phyloP scores from a whole-genome alignment of 2,329 filamentous ascomycete genomes.

The Boeremia exigua region DNA sequence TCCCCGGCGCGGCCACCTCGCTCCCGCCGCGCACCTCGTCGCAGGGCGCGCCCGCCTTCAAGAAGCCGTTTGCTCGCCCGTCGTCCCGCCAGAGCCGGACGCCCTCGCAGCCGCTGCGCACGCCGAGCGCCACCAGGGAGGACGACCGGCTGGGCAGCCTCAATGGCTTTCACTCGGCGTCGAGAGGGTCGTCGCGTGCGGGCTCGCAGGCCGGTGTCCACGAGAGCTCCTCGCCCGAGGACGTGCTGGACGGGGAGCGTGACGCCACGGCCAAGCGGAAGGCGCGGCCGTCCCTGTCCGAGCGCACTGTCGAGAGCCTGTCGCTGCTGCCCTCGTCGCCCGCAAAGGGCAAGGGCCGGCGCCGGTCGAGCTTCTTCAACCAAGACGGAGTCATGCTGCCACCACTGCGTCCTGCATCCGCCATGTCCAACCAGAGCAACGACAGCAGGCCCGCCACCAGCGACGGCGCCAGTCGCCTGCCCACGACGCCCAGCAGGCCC shows the following conservation, averaged over 20 bases:
- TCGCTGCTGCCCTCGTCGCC: constrained; percentile 80
- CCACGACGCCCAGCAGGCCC: constrained; percentile 40
- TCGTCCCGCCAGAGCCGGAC: constrained; percentile 41
- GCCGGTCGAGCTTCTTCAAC: constrained; percentile 76
- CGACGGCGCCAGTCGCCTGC: constrained; percentile 44
- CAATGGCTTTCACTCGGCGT: constrained; percentile 52
- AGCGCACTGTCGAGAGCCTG: constrained; percentile 85
- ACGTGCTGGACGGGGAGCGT: constrained; percentile 23
- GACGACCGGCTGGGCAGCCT: constrained; percentile 52
- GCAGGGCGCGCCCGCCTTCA: constrained; percentile 42
- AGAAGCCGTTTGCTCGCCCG: constrained; percentile 45
- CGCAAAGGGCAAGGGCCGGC: constrained; percentile 60
- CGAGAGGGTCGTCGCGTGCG: constrained; percentile 48
- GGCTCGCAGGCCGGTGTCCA: constrained; percentile 41
- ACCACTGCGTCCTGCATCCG: constrained; percentile 67
- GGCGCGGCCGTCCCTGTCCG: constrained; percentile 69
- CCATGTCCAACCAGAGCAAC: constrained; percentile 59
- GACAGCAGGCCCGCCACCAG: constrained; percentile 60
- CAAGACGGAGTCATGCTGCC: constrained; percentile 66
- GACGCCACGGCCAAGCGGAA: constrained; percentile 42
- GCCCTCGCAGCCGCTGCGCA: constrained; percentile 21
- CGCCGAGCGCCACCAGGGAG: constrained; percentile 24
- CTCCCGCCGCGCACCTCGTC: constrained; percentile 21
- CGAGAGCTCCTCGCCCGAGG: constrained; percentile 35
- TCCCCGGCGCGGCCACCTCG: constrained; percentile 22